A percentile compares a stretch with the other conserved stretches of the same genome.
Evolutionary conservation across 106 monocot genomes (phyloP).

Genomic region (Posidonia australis): DNA sequence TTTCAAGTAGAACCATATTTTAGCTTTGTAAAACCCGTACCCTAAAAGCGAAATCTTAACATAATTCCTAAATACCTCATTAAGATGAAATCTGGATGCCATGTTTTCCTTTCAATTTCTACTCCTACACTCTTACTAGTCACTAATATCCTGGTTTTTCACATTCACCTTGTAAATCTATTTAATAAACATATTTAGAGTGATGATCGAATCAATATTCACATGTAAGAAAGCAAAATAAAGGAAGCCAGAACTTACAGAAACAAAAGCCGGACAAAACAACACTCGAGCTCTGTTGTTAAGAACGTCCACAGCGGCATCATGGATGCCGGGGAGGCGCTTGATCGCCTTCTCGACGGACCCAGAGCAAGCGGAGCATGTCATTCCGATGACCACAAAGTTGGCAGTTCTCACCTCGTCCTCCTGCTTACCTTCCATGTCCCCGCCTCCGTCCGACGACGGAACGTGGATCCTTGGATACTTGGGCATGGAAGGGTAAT

Average conservation of each 20-base stretch:
- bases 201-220: neutral
- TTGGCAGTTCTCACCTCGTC: constrained; percentile 15
- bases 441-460: neutral
- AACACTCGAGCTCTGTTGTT: constrained; percentile 56
- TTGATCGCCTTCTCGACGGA: constrained; percentile 89
- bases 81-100: no score
- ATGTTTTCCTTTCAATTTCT: no score
- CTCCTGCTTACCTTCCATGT: constrained; percentile 4
- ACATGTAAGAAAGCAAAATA: no score
- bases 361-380: constrained; percentile 70
- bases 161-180: no score
- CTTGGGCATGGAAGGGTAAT: constrained; percentile 77
- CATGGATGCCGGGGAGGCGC: constrained; percentile 67
- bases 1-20: no score
- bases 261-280: constrained; percentile 48
- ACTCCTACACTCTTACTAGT: no score
- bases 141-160: no score
- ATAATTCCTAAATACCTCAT: no score
- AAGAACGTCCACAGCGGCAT: constrained; percentile 76
- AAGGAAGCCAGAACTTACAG: constrained; percentile 30
- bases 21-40: no score
- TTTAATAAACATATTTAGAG: neutral
- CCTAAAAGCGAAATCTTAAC: no score
- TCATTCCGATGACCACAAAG: constrained; percentile 65
- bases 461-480: constrained; percentile 12